Evolutionary conservation across 1,139 yeast species (phyloP).

Genomic region (Suhomyces maxii): DNA sequence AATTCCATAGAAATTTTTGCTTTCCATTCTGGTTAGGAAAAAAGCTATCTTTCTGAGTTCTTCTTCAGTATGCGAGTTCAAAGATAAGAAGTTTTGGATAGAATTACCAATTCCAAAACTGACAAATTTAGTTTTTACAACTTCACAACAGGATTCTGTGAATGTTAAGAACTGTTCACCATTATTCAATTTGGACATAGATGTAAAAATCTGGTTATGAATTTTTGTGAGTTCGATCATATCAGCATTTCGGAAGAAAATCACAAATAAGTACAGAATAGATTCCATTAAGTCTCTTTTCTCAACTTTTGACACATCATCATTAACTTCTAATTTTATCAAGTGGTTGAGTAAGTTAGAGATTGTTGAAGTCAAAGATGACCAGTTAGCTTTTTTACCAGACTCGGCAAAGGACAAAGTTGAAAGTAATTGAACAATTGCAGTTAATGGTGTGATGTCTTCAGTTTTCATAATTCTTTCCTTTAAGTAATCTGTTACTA

Average conservation of each 20-base stretch:
- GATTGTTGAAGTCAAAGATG: constrained; percentile 18
- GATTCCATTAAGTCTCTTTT: constrained; percentile 30
- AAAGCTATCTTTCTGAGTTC: constrained; percentile 38
- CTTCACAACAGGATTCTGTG: constrained; percentile 44
- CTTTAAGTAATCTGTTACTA: constrained; percentile 30
- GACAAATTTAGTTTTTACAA: constrained; percentile 45
- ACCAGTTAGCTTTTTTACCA: constrained; percentile 59
- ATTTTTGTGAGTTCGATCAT: constrained; percentile 47
- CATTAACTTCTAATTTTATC: constrained; percentile 7
- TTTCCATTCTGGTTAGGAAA: constrained; percentile 37
- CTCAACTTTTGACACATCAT: neutral
- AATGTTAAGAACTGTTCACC: constrained; percentile 49
- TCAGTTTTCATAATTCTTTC: constrained; percentile 13
- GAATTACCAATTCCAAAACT: constrained; percentile 47
- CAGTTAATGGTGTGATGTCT: constrained; percentile 15
- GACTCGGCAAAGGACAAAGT: constrained; percentile 64
- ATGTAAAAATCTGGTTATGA: constrained; percentile 45
- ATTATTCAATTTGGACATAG: constrained; percentile 28
- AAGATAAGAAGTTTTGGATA: constrained; percentile 52
- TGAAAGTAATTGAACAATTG: constrained; percentile 33
- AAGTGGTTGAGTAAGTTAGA: constrained; percentile 11
- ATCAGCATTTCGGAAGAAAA: constrained; percentile 61
- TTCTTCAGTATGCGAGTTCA: constrained; percentile 16
- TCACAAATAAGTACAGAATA: constrained; percentile 43
- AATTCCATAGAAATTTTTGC: constrained; percentile 13